Evolutionary conservation across 768 basidiomycete species (phyloP).

Genomic region (Lyophyllum shimeji): DNA sequence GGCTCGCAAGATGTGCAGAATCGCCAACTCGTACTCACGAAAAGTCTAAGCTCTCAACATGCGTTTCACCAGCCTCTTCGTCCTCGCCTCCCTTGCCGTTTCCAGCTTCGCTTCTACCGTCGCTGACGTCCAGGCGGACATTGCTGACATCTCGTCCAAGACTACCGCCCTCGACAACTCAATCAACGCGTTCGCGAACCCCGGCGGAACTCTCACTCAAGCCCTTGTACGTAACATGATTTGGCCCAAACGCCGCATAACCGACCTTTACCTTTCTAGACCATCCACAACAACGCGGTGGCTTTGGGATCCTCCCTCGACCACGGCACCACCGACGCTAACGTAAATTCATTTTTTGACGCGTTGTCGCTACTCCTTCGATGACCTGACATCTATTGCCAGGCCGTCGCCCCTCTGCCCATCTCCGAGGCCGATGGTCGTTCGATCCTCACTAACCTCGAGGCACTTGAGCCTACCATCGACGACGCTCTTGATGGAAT

Average conservation of each 20-base stretch:
- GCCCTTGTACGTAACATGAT: constrained; percentile 25
- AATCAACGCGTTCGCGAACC: constrained; percentile 26
- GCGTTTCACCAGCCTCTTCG: constrained; percentile 26
- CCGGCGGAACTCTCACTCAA: constrained; percentile 18
- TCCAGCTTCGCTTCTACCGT: constrained; percentile 25
- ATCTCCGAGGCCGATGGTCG: constrained; percentile 23
- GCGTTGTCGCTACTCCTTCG: background rate
- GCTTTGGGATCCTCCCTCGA: constrained; percentile 21
- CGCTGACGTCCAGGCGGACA: constrained; percentile 29
- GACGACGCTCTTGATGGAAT: constrained; percentile 23
- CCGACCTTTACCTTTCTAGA: constrained; percentile 14
- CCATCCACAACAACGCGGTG: constrained; percentile 29
- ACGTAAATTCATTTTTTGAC: constrained; percentile 15
- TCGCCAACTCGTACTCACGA: background rate
- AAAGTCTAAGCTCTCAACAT: constrained; percentile 13
- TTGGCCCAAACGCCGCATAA: background rate
- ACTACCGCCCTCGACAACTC: constrained; percentile 27
- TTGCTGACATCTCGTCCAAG: constrained; percentile 23
- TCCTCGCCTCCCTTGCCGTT: constrained; percentile 25
- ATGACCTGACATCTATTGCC: background rate
- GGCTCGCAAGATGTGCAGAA: background rate
- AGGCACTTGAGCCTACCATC: constrained; percentile 27
- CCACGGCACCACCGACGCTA: constrained; percentile 25
- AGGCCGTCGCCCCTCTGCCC: constrained; percentile 21
- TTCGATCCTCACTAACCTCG: constrained; percentile 22